phyloP scores from a whole-genome alignment of 345 rosid species.

The Jatropha curcas region DNA sequence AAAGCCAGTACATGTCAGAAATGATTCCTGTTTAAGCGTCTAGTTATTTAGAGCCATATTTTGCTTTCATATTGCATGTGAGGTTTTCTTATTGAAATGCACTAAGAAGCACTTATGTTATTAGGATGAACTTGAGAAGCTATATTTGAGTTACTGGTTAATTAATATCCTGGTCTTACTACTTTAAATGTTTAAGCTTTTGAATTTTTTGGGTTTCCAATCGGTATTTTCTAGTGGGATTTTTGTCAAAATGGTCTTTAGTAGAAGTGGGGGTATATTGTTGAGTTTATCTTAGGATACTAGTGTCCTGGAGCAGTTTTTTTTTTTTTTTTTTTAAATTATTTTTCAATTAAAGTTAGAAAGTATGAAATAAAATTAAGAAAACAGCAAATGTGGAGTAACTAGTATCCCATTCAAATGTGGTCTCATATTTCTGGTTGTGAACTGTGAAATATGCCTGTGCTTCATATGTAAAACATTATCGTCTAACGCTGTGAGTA shows the following conservation, averaged over 20 bases:
- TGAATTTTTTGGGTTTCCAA: background rate
- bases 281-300: background rate
- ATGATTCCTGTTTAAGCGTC: too few relatives aligned
- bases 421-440: background rate
- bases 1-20: background rate
- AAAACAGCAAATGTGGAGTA: background rate
- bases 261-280: background rate
- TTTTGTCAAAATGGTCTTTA: background rate
- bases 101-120: too few relatives aligned
- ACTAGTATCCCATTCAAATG: background rate
- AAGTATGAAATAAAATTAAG: background rate
- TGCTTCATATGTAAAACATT: background rate
- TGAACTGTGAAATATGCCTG: background rate
- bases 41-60: background rate
- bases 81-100: background rate
- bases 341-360: background rate
- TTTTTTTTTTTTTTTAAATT: too few relatives aligned
- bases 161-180: background rate
- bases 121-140: slow-evolving; percentile 3
- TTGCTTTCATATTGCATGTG: background rate
- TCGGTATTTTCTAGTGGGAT: background rate
- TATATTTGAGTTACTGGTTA: background rate
- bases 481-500: background rate
- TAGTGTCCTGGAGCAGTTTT: background rate
- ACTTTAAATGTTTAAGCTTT: background rate